Percentiles rank a stretch among this genome's conserved stretches.
These are phyloP conservation scores for Cordyceps pruinosa DNA, from an alignment of 2,329 filamentous ascomycete genomes.

Conservation along the genomic window DNA sequence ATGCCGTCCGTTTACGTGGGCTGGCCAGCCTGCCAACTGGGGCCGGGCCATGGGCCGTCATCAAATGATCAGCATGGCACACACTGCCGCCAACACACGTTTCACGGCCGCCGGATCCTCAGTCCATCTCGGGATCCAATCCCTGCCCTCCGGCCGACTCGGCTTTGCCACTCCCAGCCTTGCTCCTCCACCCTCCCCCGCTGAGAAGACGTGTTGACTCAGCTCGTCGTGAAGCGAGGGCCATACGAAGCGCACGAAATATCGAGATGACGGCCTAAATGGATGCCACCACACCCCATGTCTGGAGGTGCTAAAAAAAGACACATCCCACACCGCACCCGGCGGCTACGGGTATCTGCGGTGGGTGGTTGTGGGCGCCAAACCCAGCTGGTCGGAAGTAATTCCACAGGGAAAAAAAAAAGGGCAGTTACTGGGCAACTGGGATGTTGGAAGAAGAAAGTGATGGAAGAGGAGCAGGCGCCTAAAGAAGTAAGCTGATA, in stretches of 20 bases:
- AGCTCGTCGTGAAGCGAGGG: neutral
- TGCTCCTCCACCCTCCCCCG: neutral
- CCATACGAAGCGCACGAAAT: neutral
- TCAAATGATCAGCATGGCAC: neutral
- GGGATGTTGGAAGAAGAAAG: no score
- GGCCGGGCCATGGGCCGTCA: neutral
- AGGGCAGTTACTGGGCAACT: neutral
- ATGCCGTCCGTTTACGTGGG: neutral
- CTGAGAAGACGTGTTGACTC: neutral
- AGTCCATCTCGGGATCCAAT: neutral
- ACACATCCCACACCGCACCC: neutral
- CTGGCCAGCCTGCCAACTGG: neutral
- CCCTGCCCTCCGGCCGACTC: neutral
- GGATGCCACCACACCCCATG: neutral
- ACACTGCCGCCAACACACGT: neutral
- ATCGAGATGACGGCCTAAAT: slow-evolving; percentile 3
- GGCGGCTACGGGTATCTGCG: slow-evolving; percentile 7
- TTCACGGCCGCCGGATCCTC: neutral
- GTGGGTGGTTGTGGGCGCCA: slow-evolving; percentile 4
- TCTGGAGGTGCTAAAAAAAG: slow-evolving; percentile 11
- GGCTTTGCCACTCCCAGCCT: neutral
- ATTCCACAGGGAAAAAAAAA: neutral
- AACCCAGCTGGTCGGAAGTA: neutral
- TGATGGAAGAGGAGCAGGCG: neutral
- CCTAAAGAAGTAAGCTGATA: neutral